Percentiles rank a stretch among this genome's conserved stretches.
Conservation (phyloP, 1,284 basidiomycete genomes). For the Puccinia horiana region DNA sequence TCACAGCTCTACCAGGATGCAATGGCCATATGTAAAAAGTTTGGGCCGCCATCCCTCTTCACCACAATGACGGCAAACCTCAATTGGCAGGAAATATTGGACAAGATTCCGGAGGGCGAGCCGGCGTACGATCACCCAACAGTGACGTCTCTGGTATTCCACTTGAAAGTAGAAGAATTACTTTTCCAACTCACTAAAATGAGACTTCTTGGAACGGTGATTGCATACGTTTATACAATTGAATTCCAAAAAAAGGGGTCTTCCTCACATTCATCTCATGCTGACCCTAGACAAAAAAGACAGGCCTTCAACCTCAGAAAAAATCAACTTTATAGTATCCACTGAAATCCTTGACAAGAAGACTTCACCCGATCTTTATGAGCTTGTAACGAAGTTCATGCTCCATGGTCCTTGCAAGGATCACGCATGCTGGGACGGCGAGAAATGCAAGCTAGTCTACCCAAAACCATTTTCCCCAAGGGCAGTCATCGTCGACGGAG, state of each 20-base stretch:
- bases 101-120: no score
- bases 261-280: not conserved
- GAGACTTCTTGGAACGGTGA: no score
- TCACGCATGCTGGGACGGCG: no score
- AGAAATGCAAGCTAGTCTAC: conserved; percentile 58
- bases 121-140: conserved; percentile 64
- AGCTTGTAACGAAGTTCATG: no score
- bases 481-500: not conserved
- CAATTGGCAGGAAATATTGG: no score
- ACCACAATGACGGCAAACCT: no score
- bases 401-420: no score
- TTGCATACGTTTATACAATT: conserved; percentile 22
- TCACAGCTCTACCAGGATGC: conserved; percentile 13
- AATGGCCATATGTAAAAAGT: no score
- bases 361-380: no score
- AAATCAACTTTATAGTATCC: not conserved
- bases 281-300: not conserved
- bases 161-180: conserved; percentile 61
- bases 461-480: not conserved
- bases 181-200: no score
- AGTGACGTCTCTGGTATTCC: conserved; percentile 62
- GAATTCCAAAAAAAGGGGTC: conserved; percentile 10
- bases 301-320: not conserved
- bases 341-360: conserved; percentile 15
- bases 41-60: conserved; percentile 53